Base-by-base conservation (phyloP, 2,329 filamentous ascomycete species). In the Camptophora hylomeconis region DNA sequence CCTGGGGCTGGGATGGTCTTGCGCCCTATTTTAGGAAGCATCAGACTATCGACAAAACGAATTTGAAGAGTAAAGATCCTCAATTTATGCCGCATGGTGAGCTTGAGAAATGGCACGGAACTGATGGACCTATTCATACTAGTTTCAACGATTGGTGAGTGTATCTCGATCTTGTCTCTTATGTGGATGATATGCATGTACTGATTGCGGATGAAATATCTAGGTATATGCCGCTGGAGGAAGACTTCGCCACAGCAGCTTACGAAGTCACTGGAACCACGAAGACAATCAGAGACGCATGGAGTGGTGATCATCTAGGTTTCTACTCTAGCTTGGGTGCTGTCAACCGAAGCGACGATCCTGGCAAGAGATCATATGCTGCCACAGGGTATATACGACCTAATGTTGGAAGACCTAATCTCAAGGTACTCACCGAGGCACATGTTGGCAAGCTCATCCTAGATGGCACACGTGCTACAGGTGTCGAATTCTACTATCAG, bases 381-480 rank as follows among this genome's bases (percentile, higher is more conserved):
- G 54, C 53, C 3, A 50, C 45, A 14, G 55, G 54, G 10, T 64
- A 63, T 37, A 58, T 55, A 25, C 32, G 45, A 2, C 50, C 56
- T 2, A 49, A 50, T 29, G 41, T 49, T 9, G 28, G 38, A 2
- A 51, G 63, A 6, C 41, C 49, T 2, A 69, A 69, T 35, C 44
- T 70, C 3, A 46, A 52, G n/a, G 45, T 69, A 2, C 43, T 68
- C 4, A 61, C 59, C 2, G 54, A 65, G 20, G 59, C 63, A 3
- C 40, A 57, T 17, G 60, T 65, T 11, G 36, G 57, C 25, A 46
- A 65, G 34, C 47, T 75, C 36, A 37, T 65, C 20, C 43, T 67
- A 17, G 48, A 62, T 16, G 16, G 44, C 30, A 45, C 46, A 43
- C 33, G 26, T 9, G 58, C 52, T 9, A 51, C 49, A 6, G 60